phyloP scores from a whole-genome alignment of 2,329 filamentous ascomycete genomes.

The Curvularia hawaiiensis region DNA sequence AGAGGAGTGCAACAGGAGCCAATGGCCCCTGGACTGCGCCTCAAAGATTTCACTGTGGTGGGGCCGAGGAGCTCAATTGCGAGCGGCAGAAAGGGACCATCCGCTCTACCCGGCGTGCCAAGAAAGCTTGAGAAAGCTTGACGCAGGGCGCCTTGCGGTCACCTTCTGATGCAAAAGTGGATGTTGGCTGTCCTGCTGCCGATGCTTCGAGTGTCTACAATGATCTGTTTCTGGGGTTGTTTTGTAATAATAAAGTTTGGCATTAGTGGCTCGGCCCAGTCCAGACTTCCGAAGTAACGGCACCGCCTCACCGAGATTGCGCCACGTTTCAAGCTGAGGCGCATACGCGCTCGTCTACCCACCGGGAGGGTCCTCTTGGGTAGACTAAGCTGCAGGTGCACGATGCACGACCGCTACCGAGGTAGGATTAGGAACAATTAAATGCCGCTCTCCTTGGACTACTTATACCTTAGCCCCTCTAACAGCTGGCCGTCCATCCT shows the following conservation, averaged over 20 bases:
- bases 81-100: background rate
- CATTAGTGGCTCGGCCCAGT: background rate
- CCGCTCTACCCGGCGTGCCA: slow-evolving; percentile 8
- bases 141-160: background rate
- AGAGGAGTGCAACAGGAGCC: background rate
- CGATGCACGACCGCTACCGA: slow-evolving; percentile 3
- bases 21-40: slow-evolving; percentile 15
- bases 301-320: slow-evolving; percentile 12
- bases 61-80: background rate
- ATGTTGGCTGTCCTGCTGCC: background rate
- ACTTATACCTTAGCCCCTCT: background rate
- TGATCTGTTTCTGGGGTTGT: background rate
- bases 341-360: slow-evolving; percentile 12
- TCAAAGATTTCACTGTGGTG: slow-evolving; percentile 3
- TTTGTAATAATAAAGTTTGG: background rate
- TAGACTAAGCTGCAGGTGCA: slow-evolving; percentile 7
- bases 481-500: background rate
- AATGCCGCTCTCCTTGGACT: slow-evolving; percentile 15
- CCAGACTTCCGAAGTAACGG: background rate
- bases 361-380: slow-evolving; percentile 7
- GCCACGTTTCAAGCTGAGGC: slow-evolving; percentile 15
- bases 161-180: background rate
- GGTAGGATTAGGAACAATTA: slow-evolving; percentile 8
- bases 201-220: background rate
- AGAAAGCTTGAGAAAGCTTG: slow-evolving; percentile 24